Base-by-base conservation (phyloP, 768 basidiomycete species). In the Serendipita sp. region DNA sequence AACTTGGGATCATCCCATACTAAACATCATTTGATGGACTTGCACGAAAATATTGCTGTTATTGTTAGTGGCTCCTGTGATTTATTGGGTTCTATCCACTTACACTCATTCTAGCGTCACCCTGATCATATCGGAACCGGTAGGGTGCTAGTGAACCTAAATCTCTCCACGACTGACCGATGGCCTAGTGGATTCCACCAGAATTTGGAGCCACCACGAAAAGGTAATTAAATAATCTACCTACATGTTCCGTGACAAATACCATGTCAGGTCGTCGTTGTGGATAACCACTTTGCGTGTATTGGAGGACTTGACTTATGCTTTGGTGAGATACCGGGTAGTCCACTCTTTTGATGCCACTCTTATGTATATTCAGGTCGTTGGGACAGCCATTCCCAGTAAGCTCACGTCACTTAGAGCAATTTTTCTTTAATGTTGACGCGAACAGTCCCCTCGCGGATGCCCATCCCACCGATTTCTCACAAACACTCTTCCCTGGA, bases 301-400 rank as follows among this genome's bases (percentile, higher is more conserved):
- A 84, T 96, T 63, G 96, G 96, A 29, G 96, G 96, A 10, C 82
- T 99, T 31, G 96, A 99, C 72, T 78, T 96, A n/a, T 97, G 92
- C 76, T 96, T 93, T 69, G 96, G 55, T 60, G 10, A n/a, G 55
- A 8, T 31, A 23, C 23, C 23, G 23, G 3, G n/a, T 52, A 23
- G 31, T n/a, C 18, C 18, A 8, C 16, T 52, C n/a, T 52, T 52
- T 31, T 31, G 31, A 52, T 13, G 13, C 5, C n/a, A 5, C 8
- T 50, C 8, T 31, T 50, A 50, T 18, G n/a, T 31, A n/a, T 50
- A 31, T n/a, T 18, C n/a, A 60, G 55, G 96, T 11, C 86, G 96
- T 18, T 99, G 95, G 94, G 96, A 98, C 74, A 91, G 88, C 0
- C 83, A 90, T 70, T 87, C 77, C 40, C 88, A 92, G 71, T 71